These are phyloP conservation scores for Aspergillus aculeatinus DNA, from an alignment of 2,329 filamentous ascomycete species.

Conservation along the genomic window DNA sequence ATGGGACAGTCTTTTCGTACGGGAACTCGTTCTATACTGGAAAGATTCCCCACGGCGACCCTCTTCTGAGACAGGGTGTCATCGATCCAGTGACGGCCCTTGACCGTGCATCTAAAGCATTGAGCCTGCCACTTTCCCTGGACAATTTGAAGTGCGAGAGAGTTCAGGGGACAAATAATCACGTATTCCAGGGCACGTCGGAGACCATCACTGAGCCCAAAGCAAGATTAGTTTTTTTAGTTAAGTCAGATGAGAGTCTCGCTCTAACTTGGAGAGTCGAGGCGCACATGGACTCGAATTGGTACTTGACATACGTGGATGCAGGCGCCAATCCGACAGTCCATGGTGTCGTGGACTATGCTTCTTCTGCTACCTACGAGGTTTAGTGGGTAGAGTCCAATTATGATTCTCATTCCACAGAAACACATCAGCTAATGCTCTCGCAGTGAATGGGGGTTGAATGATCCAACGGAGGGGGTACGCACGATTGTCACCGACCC, in stretches of 20 bases:
- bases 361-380: conserved; percentile 12
- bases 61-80: conserved; percentile 1
- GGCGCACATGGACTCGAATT: conserved; percentile 13
- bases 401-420: too few species aligned
- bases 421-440: neutral
- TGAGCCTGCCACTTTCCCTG: conserved; percentile 7
- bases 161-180: conserved; percentile 2
- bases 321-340: conserved; percentile 5
- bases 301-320: conserved; percentile 18
- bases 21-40: conserved; percentile 17
- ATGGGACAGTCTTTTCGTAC: conserved; percentile 17
- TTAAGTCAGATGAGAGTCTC: conserved; percentile 8
- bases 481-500: conserved; percentile 12
- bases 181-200: conserved; percentile 10
- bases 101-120: neutral
- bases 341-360: conserved; percentile 18
- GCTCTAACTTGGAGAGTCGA: conserved; percentile 15
- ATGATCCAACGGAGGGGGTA: conserved; percentile 14
- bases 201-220: conserved; percentile 14
- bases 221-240: conserved; percentile 15
- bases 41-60: neutral
- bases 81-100: conserved; percentile 12
- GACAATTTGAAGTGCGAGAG: conserved; percentile 3
- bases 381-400: conserved; percentile 12
- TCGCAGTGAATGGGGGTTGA: conserved; percentile 14